Evolutionary conservation across 2,329 filamentous ascomycete species (phyloP).

Genomic region (Colletotrichum sp.): DNA sequence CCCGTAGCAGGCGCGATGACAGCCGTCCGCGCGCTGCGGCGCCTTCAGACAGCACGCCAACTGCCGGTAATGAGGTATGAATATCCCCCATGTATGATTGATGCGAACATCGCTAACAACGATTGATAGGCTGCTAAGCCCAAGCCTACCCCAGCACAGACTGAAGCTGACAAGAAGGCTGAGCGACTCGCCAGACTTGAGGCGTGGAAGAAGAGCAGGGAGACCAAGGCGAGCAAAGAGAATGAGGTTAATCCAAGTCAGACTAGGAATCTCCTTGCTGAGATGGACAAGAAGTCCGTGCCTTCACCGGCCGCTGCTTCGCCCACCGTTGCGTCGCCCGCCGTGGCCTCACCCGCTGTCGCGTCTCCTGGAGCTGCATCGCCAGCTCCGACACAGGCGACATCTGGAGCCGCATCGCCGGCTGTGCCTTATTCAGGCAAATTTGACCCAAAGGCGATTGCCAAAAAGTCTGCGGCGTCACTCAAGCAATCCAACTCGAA

Average conservation of each 20-base stretch:
- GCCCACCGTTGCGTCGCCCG: slow-evolving; percentile 50
- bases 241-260: slow-evolving; percentile 70
- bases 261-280: slow-evolving; percentile 70
- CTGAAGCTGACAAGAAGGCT: slow-evolving; percentile 78
- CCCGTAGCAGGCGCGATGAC: slow-evolving; percentile 70
- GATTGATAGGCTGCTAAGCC: slow-evolving; percentile 57
- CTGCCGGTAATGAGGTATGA: slow-evolving; percentile 63
- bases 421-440: slow-evolving; percentile 73
- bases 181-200: slow-evolving; percentile 83
- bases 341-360: slow-evolving; percentile 51
- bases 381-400: slow-evolving; percentile 36
- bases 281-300: slow-evolving; percentile 73
- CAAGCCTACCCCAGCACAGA: slow-evolving; percentile 54
- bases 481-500: slow-evolving; percentile 59
- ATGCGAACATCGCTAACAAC: slow-evolving; percentile 26
- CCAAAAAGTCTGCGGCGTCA: slow-evolving; percentile 74
- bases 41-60: slow-evolving; percentile 50
- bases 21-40: slow-evolving; percentile 59
- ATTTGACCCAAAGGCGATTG: slow-evolving; percentile 86
- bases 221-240: slow-evolving; percentile 75
- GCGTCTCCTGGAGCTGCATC: slow-evolving; percentile 9
- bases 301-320: slow-evolving; percentile 49
- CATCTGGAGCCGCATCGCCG: slow-evolving; percentile 53
- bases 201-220: slow-evolving; percentile 91
- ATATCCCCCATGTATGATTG: not conserved